Evolutionary conservation across 2,329 filamentous ascomycete species (phyloP), one percentile per base, ranked within the genome.

Genomic region (Myriangium duriaei): DNA sequence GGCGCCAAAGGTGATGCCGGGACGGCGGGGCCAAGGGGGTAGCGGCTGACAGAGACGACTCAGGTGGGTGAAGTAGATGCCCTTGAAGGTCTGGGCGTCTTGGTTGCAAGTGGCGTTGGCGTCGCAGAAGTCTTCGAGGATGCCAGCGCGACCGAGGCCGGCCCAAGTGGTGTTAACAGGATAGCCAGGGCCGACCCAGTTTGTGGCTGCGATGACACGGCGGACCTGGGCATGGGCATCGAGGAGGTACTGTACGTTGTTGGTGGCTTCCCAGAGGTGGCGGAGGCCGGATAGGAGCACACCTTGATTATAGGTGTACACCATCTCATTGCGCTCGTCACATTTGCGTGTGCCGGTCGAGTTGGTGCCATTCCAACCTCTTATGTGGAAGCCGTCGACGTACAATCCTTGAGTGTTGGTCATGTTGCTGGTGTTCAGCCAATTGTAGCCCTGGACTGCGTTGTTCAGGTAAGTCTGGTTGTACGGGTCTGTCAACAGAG

Each of bases 231-330:
- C 54, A 56, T 95, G 85, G 0, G 84, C 88, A 41, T 94, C 85
- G 13, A 71, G 59, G 1, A 95, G 67, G 53, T 86, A 95, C 1
- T 63, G 67, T 2, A 64, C 57, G n/a, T 76, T 71, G 10, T 80
- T 81, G 0, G 83, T 94, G 11, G 76, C 76, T 44, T 82, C 71
- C 74, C 81, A 95, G 0, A 95, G 68, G 1, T 79, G 81, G 21
- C 83, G 74, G 39, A 85, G 73, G 10, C 85, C 87, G 4, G 82
- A 86, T 14, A 95, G 71, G 1, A 96, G 52, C 3, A 95, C 85
- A 14, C 87, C 88, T 58, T 96, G 88, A 60, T 96, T 96, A 63
- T 96, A 95, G 0, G 86, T 92, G 59, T 87, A 93, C 5, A 94
- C 79, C 76, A 86, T 87, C 47, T 86, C 74, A 57, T 93, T 83